Evolutionary conservation across 2,329 filamentous ascomycete species (phyloP), one percentile per base, ranked within the genome.

Genomic region (Paradendryphiella salina): DNA sequence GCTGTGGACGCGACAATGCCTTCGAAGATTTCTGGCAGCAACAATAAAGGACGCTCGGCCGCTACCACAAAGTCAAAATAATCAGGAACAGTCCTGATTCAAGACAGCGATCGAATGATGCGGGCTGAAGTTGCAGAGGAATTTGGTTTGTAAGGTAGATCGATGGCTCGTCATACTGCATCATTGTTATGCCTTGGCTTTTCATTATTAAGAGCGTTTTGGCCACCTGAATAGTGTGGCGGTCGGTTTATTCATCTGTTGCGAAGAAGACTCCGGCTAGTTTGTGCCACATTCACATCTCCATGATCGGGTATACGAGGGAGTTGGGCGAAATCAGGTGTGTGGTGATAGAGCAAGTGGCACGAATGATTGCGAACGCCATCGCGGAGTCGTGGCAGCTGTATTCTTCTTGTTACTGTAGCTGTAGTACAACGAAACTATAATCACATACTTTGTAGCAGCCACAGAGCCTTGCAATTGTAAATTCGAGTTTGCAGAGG

Each of bases 21-120:
- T 54, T 48, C 15, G 13, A 39, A 3, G 6, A 9, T 3, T 37
- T 41, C 14, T 56, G 46, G 54, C 31, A 31, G 13, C 38, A 41
- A 14, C 35, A 48, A 15, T 21, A 47, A 18, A 10, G 8, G 32
- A 17, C 13, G 42, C 38, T n/a, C 44, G 42, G 18, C 23, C 35
- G n/a, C 6, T 21, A 5, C 18, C 45, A 13, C 18, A 31, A 11
- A 44, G 17, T 28, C 13, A 15, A 5, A 14, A 28, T 13, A 15
- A 15, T 11, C 32, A 17, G 23, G 28, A 23, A 4, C 34, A 39
- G 15, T 17, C 7, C 3, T n/a, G 4, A 40, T 5, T 17, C 6
- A 10, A 8, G 23, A 9, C 23, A 26, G 23, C 3, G 23, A 3
- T 10, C 7, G 8, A 26, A 26, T 9, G 8, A 26, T 26, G 6